Evolutionary conservation across 2,329 filamentous ascomycete genomes (phyloP), one percentile per base, ranked within the genome.

Genomic region (Fusarium palustre): DNA sequence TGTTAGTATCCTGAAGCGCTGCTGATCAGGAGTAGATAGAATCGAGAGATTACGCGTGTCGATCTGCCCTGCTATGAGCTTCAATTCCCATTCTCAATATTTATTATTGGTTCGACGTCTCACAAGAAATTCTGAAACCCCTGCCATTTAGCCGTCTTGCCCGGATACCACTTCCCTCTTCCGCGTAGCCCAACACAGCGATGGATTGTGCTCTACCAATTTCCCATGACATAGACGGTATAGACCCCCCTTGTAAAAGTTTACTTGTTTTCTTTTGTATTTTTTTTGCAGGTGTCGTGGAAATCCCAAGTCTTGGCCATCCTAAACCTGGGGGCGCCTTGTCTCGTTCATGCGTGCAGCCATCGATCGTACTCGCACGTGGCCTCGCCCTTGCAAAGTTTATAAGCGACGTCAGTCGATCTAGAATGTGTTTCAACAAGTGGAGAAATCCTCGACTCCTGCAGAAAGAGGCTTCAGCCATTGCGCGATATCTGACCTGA

Each of bases 401-500:
- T 47, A 66, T 66, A 50, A 58, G 59, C 59, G 59, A 55, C n/a
- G 34, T 5, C 31, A 63, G 57, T 42, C 48, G 39, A 58, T 64
- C 59, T 34, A 34, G 50, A 24, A 36, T 54, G 36, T 65, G 62
- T 65, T 65, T 65, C 47, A 43, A 20, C 22, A 48, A 20, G 58
- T 28, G 12, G 28, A 13, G n/a, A 28, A 22, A 45, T 56, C 9
- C 20, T 22, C 7, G 7, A 46, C 28, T 15, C 15, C 22, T 18
- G 25, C 20, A 55, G 39, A 46, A 48, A 46, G 33, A 42, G 43
- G 38, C 55, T 15, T 53, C 31, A 50, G 36, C 41, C 38, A 38
- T 30, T 38, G 48, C 48, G 48, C 22, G 48, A 39, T 50, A 39
- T 50, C 9, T 24, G 20, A 25, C 31, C 16, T 31, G 16, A 34